These are phyloP conservation scores for Schoenoplectus triqueter DNA, from an alignment of 202 grass and related monocot genomes.

Conservation along the genomic window DNA sequence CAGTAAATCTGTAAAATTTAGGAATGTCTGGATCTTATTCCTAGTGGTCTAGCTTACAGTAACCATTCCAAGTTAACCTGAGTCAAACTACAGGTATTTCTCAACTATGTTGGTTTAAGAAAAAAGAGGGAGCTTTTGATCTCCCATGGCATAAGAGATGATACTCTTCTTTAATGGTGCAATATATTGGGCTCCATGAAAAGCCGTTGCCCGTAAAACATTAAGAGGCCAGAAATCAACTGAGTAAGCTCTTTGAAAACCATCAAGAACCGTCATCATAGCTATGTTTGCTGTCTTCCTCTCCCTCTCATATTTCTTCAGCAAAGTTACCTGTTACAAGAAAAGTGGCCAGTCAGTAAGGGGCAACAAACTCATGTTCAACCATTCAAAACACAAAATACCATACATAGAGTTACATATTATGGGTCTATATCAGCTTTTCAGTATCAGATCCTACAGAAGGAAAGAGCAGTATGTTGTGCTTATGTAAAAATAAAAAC, in stretches of 20 bases:
- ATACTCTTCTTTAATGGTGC: conserved; percentile 74
- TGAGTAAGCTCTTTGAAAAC: conserved; percentile 88
- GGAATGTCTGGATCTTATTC: background rate
- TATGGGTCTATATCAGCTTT: background rate
- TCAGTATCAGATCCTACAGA: background rate
- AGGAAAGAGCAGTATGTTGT: background rate
- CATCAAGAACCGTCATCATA: conserved; percentile 85
- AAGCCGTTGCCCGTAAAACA: conserved; percentile 69
- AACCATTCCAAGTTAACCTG: background rate
- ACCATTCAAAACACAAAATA: background rate
- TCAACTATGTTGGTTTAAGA: conserved; percentile 33
- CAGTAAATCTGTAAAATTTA: background rate
- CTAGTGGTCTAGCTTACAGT: background rate
- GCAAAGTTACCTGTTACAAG: conserved; percentile 59
- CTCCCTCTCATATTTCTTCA: conserved; percentile 76
- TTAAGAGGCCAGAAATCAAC: conserved; percentile 89
- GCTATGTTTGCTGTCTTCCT: conserved; percentile 70
- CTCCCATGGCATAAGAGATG: conserved; percentile 92
- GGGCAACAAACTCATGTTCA: background rate
- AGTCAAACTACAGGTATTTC: conserved; percentile 8
- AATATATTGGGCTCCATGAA: conserved; percentile 83
- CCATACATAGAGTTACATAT: background rate
- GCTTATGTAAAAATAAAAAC: background rate
- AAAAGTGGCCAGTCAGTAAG: background rate
- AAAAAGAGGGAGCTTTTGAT: conserved; percentile 63